A percentile compares a stretch with the other conserved stretches of the same genome.
phyloP scores from a whole-genome alignment of 208 protist genomes.

The Wallacemonas sp. region DNA sequence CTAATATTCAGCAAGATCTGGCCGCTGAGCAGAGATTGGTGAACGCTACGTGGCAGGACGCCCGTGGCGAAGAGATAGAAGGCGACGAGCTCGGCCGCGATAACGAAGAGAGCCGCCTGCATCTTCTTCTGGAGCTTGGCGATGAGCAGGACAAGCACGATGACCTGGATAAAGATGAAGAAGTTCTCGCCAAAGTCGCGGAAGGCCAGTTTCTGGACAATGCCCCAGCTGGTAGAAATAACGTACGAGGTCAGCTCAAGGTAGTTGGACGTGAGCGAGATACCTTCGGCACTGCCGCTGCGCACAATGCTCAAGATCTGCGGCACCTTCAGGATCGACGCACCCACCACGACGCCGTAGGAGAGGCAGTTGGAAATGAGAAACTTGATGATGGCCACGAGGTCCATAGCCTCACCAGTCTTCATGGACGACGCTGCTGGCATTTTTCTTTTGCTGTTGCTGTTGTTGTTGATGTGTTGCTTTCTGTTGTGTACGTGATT shows the following conservation, averaged over 20 bases:
- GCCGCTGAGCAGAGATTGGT: slow-evolving; percentile 54
- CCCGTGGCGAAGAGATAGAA: slow-evolving; percentile 49
- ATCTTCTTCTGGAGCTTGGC: slow-evolving; percentile 57
- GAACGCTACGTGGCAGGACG: slow-evolving; percentile 37
- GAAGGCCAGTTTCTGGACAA: slow-evolving; percentile 62
- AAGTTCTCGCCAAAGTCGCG: slow-evolving; percentile 84
- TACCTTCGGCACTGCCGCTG: slow-evolving; percentile 56
- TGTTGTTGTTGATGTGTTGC: slow-evolving; percentile 5
- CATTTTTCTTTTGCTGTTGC: slow-evolving; percentile 1
- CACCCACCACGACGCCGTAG: slow-evolving; percentile 82
- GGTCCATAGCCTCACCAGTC: neutral
- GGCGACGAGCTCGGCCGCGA: slow-evolving; percentile 30
- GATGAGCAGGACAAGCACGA: slow-evolving; percentile 65
- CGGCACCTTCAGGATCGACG: slow-evolving; percentile 81
- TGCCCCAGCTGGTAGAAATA: slow-evolving; percentile 79
- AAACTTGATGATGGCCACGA: slow-evolving; percentile 40
- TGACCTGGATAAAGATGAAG: slow-evolving; percentile 71
- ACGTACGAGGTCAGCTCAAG: slow-evolving; percentile 80
- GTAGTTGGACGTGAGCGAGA: slow-evolving; percentile 60
- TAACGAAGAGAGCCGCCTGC: slow-evolving; percentile 21
- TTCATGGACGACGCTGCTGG: neutral
- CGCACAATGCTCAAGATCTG: slow-evolving; percentile 80
- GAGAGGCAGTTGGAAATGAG: slow-evolving; percentile 67
- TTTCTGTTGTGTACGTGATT: neutral
- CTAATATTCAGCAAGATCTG: slow-evolving; percentile 72